phyloP scores from a whole-genome alignment of 225 moss, liverwort and hornwort species.

The Climacium dendroides region DNA sequence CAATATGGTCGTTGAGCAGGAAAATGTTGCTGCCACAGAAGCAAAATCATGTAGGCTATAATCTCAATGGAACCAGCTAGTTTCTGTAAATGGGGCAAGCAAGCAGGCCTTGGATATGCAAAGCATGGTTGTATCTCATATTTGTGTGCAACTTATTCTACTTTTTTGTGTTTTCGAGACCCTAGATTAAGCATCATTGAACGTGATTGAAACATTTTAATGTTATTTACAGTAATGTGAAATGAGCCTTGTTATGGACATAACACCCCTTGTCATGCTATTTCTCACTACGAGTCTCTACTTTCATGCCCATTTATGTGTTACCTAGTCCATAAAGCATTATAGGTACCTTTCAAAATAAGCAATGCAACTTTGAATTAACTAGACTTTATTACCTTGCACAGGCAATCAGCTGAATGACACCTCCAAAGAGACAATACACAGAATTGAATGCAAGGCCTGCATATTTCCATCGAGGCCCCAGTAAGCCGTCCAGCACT shows the following conservation, averaged over 20 bases:
- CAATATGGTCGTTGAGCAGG: conserved; percentile 52
- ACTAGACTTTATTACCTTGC: conserved; percentile 49
- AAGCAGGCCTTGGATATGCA: not conserved
- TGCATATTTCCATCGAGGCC: conserved; percentile 33
- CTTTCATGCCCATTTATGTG: not conserved
- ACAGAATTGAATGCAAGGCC: conserved; percentile 65
- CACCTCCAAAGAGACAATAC: conserved; percentile 61
- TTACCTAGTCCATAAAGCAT: not conserved
- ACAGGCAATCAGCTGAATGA: conserved; percentile 80
- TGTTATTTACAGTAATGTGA: not conserved
- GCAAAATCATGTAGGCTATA: not conserved
- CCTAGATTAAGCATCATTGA: not conserved
- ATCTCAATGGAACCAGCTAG: not conserved
- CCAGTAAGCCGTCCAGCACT: conserved; percentile 64
- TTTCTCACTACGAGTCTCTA: not conserved
- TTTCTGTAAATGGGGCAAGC: not conserved
- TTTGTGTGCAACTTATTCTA: not conserved
- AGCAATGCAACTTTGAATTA: not conserved
- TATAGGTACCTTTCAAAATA: not conserved
- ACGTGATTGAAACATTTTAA: not conserved
- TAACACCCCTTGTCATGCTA: too few relatives aligned
- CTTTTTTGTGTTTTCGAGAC: not conserved
- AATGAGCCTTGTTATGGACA: not conserved
- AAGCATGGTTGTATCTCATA: not conserved
- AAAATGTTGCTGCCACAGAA: conserved; percentile 56